These are phyloP conservation scores for Phytophthora pinifolia DNA, from an alignment of 352 stramenopile species.

Conservation along the genomic window DNA sequence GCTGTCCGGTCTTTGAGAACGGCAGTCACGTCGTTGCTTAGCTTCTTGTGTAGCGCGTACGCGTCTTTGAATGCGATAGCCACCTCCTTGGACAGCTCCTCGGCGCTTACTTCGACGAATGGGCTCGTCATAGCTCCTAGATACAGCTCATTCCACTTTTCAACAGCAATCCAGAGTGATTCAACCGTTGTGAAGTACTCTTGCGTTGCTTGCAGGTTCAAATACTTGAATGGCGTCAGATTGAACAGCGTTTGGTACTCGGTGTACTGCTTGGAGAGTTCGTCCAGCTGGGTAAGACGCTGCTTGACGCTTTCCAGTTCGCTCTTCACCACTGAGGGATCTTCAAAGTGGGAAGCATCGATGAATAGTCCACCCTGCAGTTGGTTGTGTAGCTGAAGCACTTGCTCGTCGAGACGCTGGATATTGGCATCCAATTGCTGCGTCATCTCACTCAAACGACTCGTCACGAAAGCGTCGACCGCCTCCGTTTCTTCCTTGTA, in stretches of 20 bases:
- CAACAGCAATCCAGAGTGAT: conserved; percentile 80
- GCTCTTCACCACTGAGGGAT: conserved; percentile 72
- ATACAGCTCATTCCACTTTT: conserved; percentile 88
- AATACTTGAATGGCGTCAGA: conserved; percentile 86
- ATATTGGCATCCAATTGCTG: conserved; percentile 93
- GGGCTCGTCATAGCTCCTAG: conserved; percentile 74
- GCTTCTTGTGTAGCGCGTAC: conserved; percentile 90
- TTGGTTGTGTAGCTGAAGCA: conserved; percentile 81
- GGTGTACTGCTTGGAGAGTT: conserved; percentile 91
- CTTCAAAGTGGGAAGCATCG: conserved; percentile 86
- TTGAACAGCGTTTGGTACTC: conserved; percentile 93
- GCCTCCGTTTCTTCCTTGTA: conserved; percentile 90
- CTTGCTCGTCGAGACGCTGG: conserved; percentile 90
- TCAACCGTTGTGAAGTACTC: conserved; percentile 88
- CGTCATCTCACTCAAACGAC: conserved; percentile 90
- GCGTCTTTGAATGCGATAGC: conserved; percentile 88
- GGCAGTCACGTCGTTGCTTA: conserved; percentile 89
- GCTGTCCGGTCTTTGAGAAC: conserved; percentile 86
- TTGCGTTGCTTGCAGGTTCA: conserved; percentile 86
- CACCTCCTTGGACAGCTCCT: conserved; percentile 89
- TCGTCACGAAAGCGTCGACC: conserved; percentile 84
- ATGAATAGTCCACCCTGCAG: conserved; percentile 88
- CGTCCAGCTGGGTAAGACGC: conserved; percentile 81
- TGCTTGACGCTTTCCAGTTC: conserved; percentile 84
- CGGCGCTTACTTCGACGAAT: conserved; percentile 88